Conservation (phyloP, 2,329 filamentous ascomycete species). For the Pseudogymnoascus sp. region DNA sequence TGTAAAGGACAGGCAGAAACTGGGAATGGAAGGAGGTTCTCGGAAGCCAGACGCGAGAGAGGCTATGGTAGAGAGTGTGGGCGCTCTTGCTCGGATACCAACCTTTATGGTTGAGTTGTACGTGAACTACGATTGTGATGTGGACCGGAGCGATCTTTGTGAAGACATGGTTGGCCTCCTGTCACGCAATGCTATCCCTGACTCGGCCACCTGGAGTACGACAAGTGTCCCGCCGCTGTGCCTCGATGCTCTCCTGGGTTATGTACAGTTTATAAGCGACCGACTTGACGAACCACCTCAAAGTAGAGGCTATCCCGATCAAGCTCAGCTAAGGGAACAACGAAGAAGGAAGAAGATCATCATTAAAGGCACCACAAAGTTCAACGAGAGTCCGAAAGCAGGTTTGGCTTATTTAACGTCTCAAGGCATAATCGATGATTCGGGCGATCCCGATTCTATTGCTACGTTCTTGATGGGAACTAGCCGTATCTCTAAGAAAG, state of each 20-base stretch:
- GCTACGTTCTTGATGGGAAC: slow-evolving; percentile 86
- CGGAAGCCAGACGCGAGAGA: slow-evolving; percentile 92
- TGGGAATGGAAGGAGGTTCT: slow-evolving; percentile 84
- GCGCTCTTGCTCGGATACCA: slow-evolving; percentile 83
- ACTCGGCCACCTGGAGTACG: slow-evolving; percentile 97
- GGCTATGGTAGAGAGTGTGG: slow-evolving; percentile 96
- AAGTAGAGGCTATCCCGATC: slow-evolving; percentile 58
- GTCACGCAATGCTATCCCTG: slow-evolving; percentile 88
- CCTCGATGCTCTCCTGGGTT: slow-evolving; percentile 82
- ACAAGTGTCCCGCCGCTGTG: slow-evolving; percentile 95
- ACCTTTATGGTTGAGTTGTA: slow-evolving; percentile 94
- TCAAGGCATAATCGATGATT: slow-evolving; percentile 75
- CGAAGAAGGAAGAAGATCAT: slow-evolving; percentile 79
- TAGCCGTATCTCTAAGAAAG: slow-evolving; percentile 77
- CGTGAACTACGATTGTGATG: slow-evolving; percentile 95
- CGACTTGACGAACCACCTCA: slow-evolving; percentile 64
- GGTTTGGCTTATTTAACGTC: slow-evolving; percentile 79
- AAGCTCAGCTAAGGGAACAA: slow-evolving; percentile 57
- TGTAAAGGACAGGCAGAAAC: slow-evolving; percentile 83
- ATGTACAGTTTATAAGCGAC: slow-evolving; percentile 85
- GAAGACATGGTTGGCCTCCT: slow-evolving; percentile 91
- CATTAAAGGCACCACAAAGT: slow-evolving; percentile 78
- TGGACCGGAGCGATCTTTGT: slow-evolving; percentile 83
- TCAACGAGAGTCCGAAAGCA: slow-evolving; percentile 89
- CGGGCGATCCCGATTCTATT: slow-evolving; percentile 65